Conservation (phyloP, 441 rosid genomes). For the Isatis lusitanica region DNA sequence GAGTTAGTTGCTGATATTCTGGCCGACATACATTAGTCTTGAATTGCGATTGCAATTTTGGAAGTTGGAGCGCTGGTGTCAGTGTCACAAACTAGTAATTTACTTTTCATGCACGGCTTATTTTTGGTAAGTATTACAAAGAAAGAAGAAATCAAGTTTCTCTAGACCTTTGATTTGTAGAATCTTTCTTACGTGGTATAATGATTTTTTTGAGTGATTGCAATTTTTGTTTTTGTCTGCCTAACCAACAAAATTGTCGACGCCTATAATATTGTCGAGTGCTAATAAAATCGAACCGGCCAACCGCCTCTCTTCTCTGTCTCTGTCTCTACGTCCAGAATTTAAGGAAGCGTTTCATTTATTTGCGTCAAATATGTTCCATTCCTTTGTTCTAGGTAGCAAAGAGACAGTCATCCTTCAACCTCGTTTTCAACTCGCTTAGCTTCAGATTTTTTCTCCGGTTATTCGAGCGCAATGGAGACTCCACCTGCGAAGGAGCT, state of each 20-base stretch:
- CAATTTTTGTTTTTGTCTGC: neutral
- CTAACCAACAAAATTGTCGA: constrained; percentile 17
- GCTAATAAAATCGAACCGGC: constrained; percentile 1
- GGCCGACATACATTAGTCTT: neutral
- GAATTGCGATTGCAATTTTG: no score
- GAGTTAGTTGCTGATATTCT: constrained; percentile 1
- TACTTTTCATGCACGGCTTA: neutral
- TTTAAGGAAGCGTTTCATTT: no score
- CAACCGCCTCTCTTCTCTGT: constrained; percentile 6
- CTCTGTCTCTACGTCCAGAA: neutral
- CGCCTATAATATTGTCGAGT: neutral
- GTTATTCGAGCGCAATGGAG: constrained; percentile 42
- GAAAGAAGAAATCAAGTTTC: no score
- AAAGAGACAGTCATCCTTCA: no score
- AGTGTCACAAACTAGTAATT: no score
- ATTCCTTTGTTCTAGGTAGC: no score
- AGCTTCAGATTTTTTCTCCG: no score
- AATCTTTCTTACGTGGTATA: constrained; percentile 17
- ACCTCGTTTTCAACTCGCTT: no score
- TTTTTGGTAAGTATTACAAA: no score
- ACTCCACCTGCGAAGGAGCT: constrained; percentile 76
- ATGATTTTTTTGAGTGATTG: neutral
- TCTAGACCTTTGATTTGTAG: no score
- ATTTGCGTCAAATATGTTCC: no score
- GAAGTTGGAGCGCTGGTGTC: no score